phyloP scores from a whole-genome alignment of 768 basidiomycete genomes.

The Mycena kentingensis region DNA sequence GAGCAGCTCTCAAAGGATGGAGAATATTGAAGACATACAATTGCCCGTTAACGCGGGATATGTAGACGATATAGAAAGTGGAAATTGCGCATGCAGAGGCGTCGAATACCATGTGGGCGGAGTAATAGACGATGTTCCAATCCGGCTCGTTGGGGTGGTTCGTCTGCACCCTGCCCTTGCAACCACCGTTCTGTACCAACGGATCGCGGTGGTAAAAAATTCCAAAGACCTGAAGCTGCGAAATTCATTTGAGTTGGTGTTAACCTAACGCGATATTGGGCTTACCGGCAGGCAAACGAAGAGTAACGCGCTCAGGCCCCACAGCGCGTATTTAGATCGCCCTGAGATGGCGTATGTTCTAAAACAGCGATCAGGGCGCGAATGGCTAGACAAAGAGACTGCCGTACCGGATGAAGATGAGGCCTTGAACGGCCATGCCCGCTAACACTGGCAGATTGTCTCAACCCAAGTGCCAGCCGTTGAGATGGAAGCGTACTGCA shows the following conservation, averaged over 20 bases:
- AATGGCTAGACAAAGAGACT: not conserved
- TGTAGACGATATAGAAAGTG: not conserved
- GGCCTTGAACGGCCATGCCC: not conserved
- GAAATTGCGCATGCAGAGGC: not conserved
- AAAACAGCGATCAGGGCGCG: not conserved
- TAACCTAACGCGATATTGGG: not conserved
- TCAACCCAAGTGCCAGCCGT: not conserved
- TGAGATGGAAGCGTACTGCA: not conserved
- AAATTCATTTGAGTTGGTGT: not conserved
- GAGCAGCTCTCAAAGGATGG: not conserved
- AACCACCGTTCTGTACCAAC: not conserved
- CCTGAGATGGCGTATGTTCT: not conserved
- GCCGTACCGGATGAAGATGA: not conserved
- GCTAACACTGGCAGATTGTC: not conserved
- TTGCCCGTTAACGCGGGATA: not conserved
- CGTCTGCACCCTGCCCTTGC: not conserved
- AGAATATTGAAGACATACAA: not conserved
- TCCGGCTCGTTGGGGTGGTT: too few species aligned
- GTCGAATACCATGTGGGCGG: not conserved
- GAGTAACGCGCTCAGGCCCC: not conserved
- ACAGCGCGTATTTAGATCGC: not conserved
- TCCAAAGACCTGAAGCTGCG: not conserved
- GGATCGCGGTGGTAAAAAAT: not conserved
- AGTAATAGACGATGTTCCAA: constrained; percentile 3
- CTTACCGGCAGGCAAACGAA: not conserved